Evolutionary conservation across 2,329 filamentous ascomycete species (phyloP), one percentile per base, ranked within the genome.

Genomic region (Penicillium sclerotigenum): DNA sequence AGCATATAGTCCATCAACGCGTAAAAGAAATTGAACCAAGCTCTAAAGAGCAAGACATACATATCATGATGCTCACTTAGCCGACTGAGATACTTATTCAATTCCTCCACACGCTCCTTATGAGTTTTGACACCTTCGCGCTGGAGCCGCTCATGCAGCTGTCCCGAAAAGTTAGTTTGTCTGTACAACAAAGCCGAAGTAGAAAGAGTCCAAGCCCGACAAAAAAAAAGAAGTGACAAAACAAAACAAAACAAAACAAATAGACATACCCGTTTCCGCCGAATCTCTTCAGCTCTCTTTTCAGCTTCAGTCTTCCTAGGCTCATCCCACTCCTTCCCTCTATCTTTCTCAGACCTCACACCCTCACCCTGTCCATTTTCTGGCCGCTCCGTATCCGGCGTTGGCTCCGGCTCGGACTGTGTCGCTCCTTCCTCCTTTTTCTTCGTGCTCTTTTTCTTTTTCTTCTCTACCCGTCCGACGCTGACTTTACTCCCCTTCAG

Each of bases 11-110:
- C 10, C 7, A 26, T 16, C 6, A 29, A 29, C 29, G n/a, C 26
- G 22, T 24, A 40, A 40, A 22, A 26, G 14, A 5, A 31, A 46
- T 8, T n/a, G 20, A 29, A 43, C 22, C 45, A 50, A 47, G 28
- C 13, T 22, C 6, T n/a, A 34, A 18, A 48, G 40, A 34, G 8
- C 11, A 53, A 53, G 29, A 73, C 78, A 65, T 75, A 82, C 92
- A 99, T 99, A 72, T 99, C 94, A 75, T 99, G 93, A 77, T 99
- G 94, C 76, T 99, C 94, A 76, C 90, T 96, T 68, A 99, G 76
- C 63, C 87, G 89, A 62, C 90, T 94, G 34, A 99, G 79, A 73
- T 97, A 97, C 61, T 89, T 90, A 73, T 99, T 99, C 65, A 97
- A 79, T 72, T 97, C 91, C 73, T 97, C 92, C 41, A 99, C 93